Evolutionary conservation across 1,284 basidiomycete genomes (phyloP), one percentile per base, ranked within the genome.

Genomic region (Boletus sp.): DNA sequence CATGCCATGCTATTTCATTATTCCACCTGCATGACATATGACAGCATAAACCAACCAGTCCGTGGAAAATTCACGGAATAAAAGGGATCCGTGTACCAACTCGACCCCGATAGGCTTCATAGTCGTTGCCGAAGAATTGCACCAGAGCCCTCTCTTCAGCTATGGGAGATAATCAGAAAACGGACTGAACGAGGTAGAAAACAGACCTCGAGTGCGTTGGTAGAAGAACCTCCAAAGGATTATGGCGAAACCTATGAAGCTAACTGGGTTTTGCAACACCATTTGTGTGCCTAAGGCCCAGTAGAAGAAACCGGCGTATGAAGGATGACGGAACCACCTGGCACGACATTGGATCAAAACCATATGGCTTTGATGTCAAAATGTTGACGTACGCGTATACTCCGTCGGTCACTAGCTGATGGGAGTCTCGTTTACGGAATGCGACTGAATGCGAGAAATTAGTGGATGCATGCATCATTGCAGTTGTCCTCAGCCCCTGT

Each of bases 221-320:
- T 85, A 84, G 75, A 99, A 99, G 79, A 99, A 99, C 51, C 84
- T 78, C 84, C 89, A 93, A 20, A 98, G 78, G 1, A 94, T 72
- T 36, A 83, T 63, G 3, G 77, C 63, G 62, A 86, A 95, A 3
- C 85, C 68, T 2, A 84, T 53, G 67, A 93, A 89, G 15, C 86
- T 86, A 27, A 95, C 43, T 0, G 92, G 84, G 72, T 99, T 99
- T 66, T 92, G 92, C 29, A 99, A 79, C 4, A 95, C 83, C n/a
- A 99, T 74, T 71, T 99, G 96, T 0, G 96, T 98, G 1, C 94
- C 94, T 35, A 99, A 67, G 0, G 95, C 96, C 96, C 96, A 99
- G 74, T 96, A 98, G 75, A 92, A 97, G 79, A 99, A 99, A 4
- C 96, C 97, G 0, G 92, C 85, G 67, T 99, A 99, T 0, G 95